A percentile compares a stretch with the other conserved stretches of the same genome.
These are phyloP conservation scores for Coemansia sp. DNA, from an alignment of 192 early-diverging fungal genomes.

Conservation along the genomic window DNA sequence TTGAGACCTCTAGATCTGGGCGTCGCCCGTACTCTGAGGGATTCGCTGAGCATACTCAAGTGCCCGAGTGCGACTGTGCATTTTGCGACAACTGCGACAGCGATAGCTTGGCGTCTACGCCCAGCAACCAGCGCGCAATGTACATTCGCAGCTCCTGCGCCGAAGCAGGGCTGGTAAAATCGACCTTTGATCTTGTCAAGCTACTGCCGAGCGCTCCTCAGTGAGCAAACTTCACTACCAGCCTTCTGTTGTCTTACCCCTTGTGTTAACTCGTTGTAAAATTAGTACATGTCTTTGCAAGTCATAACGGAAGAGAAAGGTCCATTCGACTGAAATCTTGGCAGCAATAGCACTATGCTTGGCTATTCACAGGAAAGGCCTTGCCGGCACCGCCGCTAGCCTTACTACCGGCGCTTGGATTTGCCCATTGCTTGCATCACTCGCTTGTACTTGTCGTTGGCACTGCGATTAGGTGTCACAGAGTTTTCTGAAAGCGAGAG, in stretches of 20 bases:
- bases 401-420: constrained; percentile 15
- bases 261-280: background rate
- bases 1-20: constrained; percentile 6
- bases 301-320: background rate
- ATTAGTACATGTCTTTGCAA: background rate
- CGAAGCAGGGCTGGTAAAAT: constrained; percentile 42
- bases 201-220: constrained; percentile 40
- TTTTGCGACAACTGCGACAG: constrained; percentile 2
- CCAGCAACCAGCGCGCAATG: constrained; percentile 32
- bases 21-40: constrained; percentile 35
- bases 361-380: background rate
- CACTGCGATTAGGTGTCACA: constrained; percentile 5
- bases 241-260: background rate
- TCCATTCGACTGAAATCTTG: background rate
- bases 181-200: constrained; percentile 49
- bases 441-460: constrained; percentile 27
- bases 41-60: constrained; percentile 15
- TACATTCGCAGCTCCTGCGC: constrained; percentile 45
- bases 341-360: background rate
- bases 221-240: background rate
- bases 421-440: constrained; percentile 41
- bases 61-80: background rate
- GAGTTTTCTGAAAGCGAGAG: constrained; percentile 1
- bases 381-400: background rate
- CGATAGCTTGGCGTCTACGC: background rate